Evolutionary conservation across 1,284 basidiomycete species (phyloP), one percentile per base, ranked within the genome.

Genomic region (Calocybe gambosa): DNA sequence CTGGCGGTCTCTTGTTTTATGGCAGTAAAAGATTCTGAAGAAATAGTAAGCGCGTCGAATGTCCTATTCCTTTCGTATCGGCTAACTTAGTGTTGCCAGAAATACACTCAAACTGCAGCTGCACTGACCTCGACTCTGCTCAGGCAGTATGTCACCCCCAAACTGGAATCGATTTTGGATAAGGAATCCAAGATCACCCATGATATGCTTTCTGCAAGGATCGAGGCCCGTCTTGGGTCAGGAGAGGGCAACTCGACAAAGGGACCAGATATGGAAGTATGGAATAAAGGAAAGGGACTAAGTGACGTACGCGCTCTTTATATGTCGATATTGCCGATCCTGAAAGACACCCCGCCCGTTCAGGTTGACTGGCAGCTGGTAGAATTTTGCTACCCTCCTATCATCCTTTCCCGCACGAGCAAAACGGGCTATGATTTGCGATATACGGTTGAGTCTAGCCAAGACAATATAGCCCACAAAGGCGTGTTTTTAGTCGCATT

Each of bases 341-440:
- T 38, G 4, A 23, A 39, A 43, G 20, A 31, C 49, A 31, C 40
- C 38, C 21, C 35, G 38, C 37, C 38, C 16, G 16, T 10, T 28
- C 54, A 93, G 88, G 75, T 93, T 48, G 94, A 99, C 62, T 93
- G 89, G 75, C 72, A 74, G 20, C 78, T 86, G 9, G 87, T 89
- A 2, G 94, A 98, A 66, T 95, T 94, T 69, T 90, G 91, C 55
- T 97, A 95, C 64, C 83, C 89, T 3, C 94, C 95, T 2, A 94
- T 97, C 62, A 90, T 98, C 59, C 94, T 97, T 61, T 97, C 93
- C 2, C 88, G 87, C 45, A 89, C 90, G 13, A 83, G 82, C 34
- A 77, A 73, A 50, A 71, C 75, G 4, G 87, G 89, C 10, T 98
- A 96, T 62, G 94, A 98, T 61, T 73, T 98, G 42, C 82, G 85